Evolutionary conservation across 2,329 filamentous ascomycete genomes (phyloP).

Genomic region (Curvularia sp.): DNA sequence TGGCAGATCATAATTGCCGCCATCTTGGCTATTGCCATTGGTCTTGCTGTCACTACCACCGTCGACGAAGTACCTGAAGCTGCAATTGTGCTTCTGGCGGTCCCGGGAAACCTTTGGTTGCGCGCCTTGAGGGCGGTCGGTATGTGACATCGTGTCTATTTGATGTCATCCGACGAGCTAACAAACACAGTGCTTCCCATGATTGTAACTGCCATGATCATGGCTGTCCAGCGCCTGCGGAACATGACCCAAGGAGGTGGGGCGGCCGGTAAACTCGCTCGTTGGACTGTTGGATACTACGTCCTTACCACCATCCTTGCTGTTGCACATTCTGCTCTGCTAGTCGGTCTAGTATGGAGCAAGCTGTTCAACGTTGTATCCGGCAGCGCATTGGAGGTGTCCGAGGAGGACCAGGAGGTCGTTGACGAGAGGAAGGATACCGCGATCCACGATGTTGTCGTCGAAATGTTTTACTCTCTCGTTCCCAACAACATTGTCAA

Average conservation of each 20-base stretch:
- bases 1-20: slow-evolving; percentile 60
- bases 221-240: slow-evolving; percentile 59
- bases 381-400: slow-evolving; percentile 42
- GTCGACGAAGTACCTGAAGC: slow-evolving; percentile 55
- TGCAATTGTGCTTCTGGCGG: slow-evolving; percentile 54
- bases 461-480: slow-evolving; percentile 59
- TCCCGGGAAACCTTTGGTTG: slow-evolving; percentile 60
- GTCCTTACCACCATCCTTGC: slow-evolving; percentile 59
- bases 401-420: slow-evolving; percentile 43
- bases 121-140: slow-evolving; percentile 58
- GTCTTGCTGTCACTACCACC: slow-evolving; percentile 54
- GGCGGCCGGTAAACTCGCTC: slow-evolving; percentile 52
- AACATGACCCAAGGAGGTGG: slow-evolving; percentile 55
- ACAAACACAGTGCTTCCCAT: slow-evolving; percentile 56
- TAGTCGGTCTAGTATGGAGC: slow-evolving; percentile 58
- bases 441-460: slow-evolving; percentile 54
- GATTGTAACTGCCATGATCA: slow-evolving; percentile 61
- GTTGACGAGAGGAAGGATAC: slow-evolving; percentile 47
- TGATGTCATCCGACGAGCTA: not conserved
- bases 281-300: slow-evolving; percentile 60
- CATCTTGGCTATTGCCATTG: slow-evolving; percentile 58
- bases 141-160: slow-evolving; percentile 32
- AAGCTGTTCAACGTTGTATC: slow-evolving; percentile 54
- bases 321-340: slow-evolving; percentile 56
- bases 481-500: slow-evolving; percentile 59